Evolutionary conservation across 345 rosid species (phyloP), one percentile per base, ranked within the genome.

Genomic region (Bretschneidera sinensis): DNA sequence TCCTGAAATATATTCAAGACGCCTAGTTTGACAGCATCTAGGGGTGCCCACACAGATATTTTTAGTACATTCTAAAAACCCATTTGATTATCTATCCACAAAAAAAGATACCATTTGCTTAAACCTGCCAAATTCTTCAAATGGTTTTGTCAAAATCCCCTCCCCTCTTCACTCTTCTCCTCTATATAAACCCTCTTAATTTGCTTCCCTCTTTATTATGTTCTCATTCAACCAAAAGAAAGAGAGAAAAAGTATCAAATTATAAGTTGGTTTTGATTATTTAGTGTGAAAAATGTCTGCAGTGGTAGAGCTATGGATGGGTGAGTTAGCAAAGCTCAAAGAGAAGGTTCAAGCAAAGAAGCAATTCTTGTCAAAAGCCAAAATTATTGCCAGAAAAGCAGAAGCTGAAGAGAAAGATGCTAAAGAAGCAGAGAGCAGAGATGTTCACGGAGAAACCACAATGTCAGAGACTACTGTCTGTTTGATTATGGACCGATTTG

Each of bases 401-500:
- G 53, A 24, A 48, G 59, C 43, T 64, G 61, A 50, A 56, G 66
- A 57, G 60, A n/a, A n/a, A 51, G 47, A 49, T 28, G 51, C 15
- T 60, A 67, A 59, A 21, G 45, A 56, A 43, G 77, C 60, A 17
- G 73, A 61, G 57, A 59, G 1, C 34, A 74, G 18, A 68, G 79
- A 70, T 52, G 70, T 60, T 65, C 62, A 72, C 20, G 67, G 64
- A 21, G 79, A 63, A 59, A 18, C 64, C 61, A 52, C 79, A 6
- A 81, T 87, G 79, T 84, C 89, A 14, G 97, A 91, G 52, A 31
- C 80, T 23, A 85, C 89, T 17, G 77, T 91, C 21, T 81, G 78
- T 72, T 59, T 88, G 80, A 76, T 91, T 43, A 85, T 91, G 83
- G 97, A 91, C 65, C 86, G 91, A 11, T 91, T 91, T 76, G 97